Percentiles rank a stretch among this genome's conserved stretches.
Conservation (phyloP, 345 rosid genomes). For the Aquilaria sinensis region DNA sequence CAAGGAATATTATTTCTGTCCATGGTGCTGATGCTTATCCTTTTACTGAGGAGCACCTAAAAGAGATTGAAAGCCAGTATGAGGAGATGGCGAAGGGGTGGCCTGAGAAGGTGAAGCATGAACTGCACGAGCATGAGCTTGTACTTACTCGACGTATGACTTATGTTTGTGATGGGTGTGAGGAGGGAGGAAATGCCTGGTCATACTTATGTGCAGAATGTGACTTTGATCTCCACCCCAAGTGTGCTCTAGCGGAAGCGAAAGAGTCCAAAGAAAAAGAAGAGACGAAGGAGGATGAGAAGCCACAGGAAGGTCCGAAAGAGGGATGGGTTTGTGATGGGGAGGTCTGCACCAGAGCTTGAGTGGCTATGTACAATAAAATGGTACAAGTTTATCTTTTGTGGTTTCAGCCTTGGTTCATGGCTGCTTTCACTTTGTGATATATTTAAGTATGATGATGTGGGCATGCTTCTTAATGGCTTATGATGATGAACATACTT, state of each 20-base stretch:
- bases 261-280: constrained; percentile 14
- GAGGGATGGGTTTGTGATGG: constrained; percentile 64
- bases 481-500: no score
- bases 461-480: no score
- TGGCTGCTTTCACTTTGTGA: no score
- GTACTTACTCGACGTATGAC: constrained; percentile 25
- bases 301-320: constrained; percentile 14
- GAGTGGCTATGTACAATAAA: constrained; percentile 5
- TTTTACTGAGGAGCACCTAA: constrained; percentile 47
- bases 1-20: constrained; percentile 25
- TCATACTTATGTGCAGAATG: constrained; percentile 52
- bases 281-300: constrained; percentile 7
- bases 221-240: constrained; percentile 62
- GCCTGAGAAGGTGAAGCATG: constrained; percentile 63
- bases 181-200: constrained; percentile 37
- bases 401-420: no score
- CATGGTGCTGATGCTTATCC: constrained; percentile 64
- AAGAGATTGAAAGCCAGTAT: constrained; percentile 34
- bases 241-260: constrained; percentile 37
- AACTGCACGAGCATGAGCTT: constrained; percentile 62
- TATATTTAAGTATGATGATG: no score
- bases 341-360: constrained; percentile 41
- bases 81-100: constrained; percentile 58
- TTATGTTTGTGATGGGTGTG: constrained; percentile 39
- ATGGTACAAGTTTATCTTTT: no score